Conservation (phyloP, 108 stramenopile species). For the Hondaea fermentalgiana region DNA sequence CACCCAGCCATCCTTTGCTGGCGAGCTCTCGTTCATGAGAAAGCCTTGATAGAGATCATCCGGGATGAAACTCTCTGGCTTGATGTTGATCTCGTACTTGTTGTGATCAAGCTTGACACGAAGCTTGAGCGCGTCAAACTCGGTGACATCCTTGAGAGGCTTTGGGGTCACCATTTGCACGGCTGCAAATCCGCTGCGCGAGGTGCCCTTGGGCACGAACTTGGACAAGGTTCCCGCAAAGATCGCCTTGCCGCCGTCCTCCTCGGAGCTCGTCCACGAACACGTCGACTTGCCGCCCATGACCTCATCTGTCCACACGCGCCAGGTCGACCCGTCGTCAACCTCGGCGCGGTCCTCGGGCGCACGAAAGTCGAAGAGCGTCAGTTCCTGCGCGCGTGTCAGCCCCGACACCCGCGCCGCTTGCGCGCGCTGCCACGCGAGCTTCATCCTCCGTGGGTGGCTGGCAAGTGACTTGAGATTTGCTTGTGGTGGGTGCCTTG, state of each 20-base stretch:
- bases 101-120: not conserved
- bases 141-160: not conserved
- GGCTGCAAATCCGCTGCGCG: not conserved
- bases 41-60: not conserved
- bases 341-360: not conserved
- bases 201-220: not conserved
- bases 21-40: not conserved
- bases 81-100: not conserved
- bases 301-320: not conserved
- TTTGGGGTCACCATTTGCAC: not conserved
- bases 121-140: not conserved
- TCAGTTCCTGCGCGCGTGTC: not conserved
- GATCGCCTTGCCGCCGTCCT: not conserved
- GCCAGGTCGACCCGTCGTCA: not conserved
- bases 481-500: too few species aligned
- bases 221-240: not conserved
- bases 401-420: not conserved
- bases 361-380: not conserved
- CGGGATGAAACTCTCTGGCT: not conserved
- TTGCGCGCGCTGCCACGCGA: not conserved
- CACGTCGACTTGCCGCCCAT: not conserved
- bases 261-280: not conserved
- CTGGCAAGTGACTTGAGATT: too few species aligned
- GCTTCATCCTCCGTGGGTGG: not conserved
- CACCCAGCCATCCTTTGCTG: not conserved